Evolutionary conservation across 306 rosid species (phyloP).

Genomic region (Vigna angularis): DNA sequence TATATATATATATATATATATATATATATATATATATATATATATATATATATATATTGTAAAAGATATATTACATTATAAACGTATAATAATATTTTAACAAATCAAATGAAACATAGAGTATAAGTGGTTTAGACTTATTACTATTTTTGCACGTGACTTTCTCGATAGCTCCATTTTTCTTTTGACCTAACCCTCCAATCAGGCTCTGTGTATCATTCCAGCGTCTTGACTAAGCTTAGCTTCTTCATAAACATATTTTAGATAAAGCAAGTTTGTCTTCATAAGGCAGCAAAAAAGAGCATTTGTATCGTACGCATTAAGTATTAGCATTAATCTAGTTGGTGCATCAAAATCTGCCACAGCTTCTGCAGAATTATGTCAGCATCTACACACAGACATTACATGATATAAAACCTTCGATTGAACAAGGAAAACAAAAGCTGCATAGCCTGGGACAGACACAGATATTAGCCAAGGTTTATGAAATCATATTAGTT

Average conservation of each 20-base stretch:
- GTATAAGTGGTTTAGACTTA: background rate
- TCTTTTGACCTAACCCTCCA: background rate
- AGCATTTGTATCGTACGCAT: background rate
- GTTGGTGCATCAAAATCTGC: constrained; percentile 15
- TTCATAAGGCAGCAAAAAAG: constrained; percentile 13
- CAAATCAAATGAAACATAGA: background rate
- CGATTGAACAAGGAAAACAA: background rate
- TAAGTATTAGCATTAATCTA: constrained; percentile 7
- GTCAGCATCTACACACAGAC: background rate
- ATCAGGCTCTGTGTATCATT: background rate
- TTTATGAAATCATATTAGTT: too few species aligned
- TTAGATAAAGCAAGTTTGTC: background rate
- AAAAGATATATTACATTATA: too few species aligned
- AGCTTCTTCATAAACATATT: background rate
- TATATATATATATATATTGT: too few species aligned
- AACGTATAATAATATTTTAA: too few species aligned
- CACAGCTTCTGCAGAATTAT: constrained; percentile 3
- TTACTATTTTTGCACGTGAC: background rate
- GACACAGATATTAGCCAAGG: background rate
- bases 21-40: too few species aligned
- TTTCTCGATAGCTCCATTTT: too few species aligned
- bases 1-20: too few species aligned
- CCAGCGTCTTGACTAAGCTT: constrained; percentile 17
- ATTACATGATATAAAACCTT: background rate
- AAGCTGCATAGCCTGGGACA: background rate